These are phyloP conservation scores for Penicillium atrosanguineum DNA, from an alignment of 495 filamentous ascomycete genomes.

Conservation along the genomic window DNA sequence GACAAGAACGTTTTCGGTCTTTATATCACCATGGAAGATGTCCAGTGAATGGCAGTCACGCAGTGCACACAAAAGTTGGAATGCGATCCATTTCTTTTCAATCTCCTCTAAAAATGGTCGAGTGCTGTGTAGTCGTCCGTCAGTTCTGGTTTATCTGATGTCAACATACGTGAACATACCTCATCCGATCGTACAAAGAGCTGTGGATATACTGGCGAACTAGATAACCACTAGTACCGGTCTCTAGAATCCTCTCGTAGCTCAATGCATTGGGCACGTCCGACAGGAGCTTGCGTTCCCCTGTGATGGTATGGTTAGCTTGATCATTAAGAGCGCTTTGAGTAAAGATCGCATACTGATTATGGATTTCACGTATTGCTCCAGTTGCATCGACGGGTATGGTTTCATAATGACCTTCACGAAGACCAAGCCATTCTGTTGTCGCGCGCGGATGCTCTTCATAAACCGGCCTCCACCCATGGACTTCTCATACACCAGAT, in stretches of 20 bases:
- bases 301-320: conserved; percentile 44
- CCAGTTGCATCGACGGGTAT: conserved; percentile 70
- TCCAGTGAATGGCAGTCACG: conserved; percentile 90
- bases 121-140: conserved; percentile 57
- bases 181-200: conserved; percentile 94
- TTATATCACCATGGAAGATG: conserved; percentile 96
- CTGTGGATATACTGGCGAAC: conserved; percentile 96
- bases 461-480: conserved; percentile 94
- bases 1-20: conserved; percentile 92
- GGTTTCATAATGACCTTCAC: conserved; percentile 95
- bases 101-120: conserved; percentile 96
- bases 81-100: conserved; percentile 98
- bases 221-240: conserved; percentile 84
- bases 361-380: conserved; percentile 71
- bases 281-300: conserved; percentile 72
- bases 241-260: conserved; percentile 88
- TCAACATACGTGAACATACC: conserved; percentile 38
- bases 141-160: neutral
- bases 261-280: conserved; percentile 89
- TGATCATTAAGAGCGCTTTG: neutral
- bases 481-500: conserved; percentile 87
- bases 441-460: conserved; percentile 89
- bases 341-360: conserved; percentile 53
- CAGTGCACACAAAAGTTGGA: conserved; percentile 89
- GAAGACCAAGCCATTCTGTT: conserved; percentile 84